Conservation (phyloP, 2,329 filamentous ascomycete genomes). For the Diatrype stigma region DNA sequence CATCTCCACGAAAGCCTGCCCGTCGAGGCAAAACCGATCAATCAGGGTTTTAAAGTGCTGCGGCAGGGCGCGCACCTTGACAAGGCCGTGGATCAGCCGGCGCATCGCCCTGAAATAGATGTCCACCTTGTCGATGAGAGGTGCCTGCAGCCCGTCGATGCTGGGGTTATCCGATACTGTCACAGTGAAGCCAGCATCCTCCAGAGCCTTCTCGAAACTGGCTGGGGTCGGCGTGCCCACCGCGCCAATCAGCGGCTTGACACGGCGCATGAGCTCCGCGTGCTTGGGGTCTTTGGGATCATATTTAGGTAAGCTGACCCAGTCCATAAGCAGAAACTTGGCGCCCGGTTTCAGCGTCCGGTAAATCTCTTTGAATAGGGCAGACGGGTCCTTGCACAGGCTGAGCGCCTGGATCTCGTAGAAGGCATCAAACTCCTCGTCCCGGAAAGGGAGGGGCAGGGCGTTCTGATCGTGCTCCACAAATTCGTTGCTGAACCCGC, state of each 20-base stretch:
- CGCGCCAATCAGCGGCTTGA: constrained; percentile 52
- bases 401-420: constrained; percentile 56
- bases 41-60: constrained; percentile 50
- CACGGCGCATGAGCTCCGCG: constrained; percentile 47
- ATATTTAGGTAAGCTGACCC: constrained; percentile 48
- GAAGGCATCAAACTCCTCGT: constrained; percentile 47
- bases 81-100: constrained; percentile 43
- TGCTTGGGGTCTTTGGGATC: constrained; percentile 43
- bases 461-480: constrained; percentile 48
- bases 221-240: constrained; percentile 49
- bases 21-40: constrained; percentile 49
- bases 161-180: constrained; percentile 48
- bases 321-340: constrained; percentile 47
- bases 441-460: constrained; percentile 46
- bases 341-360: constrained; percentile 47
- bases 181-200: constrained; percentile 43
- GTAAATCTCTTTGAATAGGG: constrained; percentile 44
- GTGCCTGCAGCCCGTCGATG: constrained; percentile 45
- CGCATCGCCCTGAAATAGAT: constrained; percentile 49
- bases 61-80: constrained; percentile 43
- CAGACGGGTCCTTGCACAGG: constrained; percentile 44
- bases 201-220: constrained; percentile 41
- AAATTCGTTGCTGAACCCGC: constrained; percentile 39
- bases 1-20: constrained; percentile 53
- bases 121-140: constrained; percentile 50